Base-by-base conservation (phyloP, 2,329 filamentous ascomycete species). In the Colletotrichum simmondsii region DNA sequence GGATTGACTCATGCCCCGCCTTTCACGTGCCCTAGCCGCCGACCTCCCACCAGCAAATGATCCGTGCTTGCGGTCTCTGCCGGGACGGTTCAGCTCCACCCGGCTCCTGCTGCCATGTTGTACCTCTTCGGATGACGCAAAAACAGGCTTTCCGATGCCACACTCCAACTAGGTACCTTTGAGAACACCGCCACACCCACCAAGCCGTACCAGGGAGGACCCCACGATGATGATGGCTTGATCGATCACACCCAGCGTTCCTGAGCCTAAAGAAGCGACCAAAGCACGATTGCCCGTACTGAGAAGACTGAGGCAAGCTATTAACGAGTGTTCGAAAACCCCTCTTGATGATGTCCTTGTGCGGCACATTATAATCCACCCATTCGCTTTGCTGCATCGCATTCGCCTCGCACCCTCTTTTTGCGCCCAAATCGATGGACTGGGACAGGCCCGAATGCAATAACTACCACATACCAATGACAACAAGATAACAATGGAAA, bases 401-500 rank as follows among this genome's bases (percentile, higher is more conserved):
- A 64, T 12, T 35, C 37, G 46, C 63, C 56, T 42, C 37, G 49
- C 56, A 35, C 12, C 12, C 19, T 49, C 49, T 52, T 26, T 57
- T 57, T 26, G 66, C 46, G 56, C 54, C n/a, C 32, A 71, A 63
- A 73, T 68, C 68, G 71, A 73, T 73, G 71, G 71, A 72, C 68
- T 68, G 71, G 71, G 53, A 63, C 63, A 60, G 63, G 63, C 56
- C 42, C 62, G 68, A 72, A 66, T 61, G 32, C 71, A 72, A 73
- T 63, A 72, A 72, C 54, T 59, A 22, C 46, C 52, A 74, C 5
- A 72, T 62, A 75, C 66, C 68, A 72, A 73, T 73, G 68, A 62
- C 62, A 68, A 67, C 68, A n/a, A 72, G 59, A 71, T 73, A 65
- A 71, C 77, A 22, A 90, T 90, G 88, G 88, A 90, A 81, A 87